Evolutionary conservation across 768 basidiomycete genomes (phyloP).

Genomic region (Tulasnella sp.): DNA sequence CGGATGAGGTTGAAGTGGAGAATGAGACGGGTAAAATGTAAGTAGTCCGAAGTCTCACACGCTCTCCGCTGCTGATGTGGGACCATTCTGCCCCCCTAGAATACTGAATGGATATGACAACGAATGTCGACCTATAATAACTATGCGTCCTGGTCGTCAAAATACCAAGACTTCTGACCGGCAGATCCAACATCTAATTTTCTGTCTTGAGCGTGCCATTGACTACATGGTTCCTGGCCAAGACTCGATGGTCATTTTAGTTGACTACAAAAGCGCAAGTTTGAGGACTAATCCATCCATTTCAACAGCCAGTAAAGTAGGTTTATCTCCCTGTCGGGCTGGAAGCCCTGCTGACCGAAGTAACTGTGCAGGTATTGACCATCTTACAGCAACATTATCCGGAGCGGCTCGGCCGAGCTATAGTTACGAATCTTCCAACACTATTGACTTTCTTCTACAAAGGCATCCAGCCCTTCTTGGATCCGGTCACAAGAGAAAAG

Average conservation of each 20-base stretch:
- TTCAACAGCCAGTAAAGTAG: slow-evolving; percentile 60
- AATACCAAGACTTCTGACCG: slow-evolving; percentile 67
- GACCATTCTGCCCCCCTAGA: slow-evolving; percentile 30
- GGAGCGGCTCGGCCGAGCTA: slow-evolving; percentile 72
- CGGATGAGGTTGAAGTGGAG: slow-evolving; percentile 63
- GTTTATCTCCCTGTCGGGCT: slow-evolving; percentile 7
- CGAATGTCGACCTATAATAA: slow-evolving; percentile 76
- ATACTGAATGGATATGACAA: slow-evolving; percentile 75
- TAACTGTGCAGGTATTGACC: slow-evolving; percentile 39
- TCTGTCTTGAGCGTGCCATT: slow-evolving; percentile 82
- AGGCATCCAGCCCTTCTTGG: slow-evolving; percentile 73
- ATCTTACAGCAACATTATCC: slow-evolving; percentile 85
- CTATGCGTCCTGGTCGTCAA: slow-evolving; percentile 78
- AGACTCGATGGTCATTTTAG: slow-evolving; percentile 68
- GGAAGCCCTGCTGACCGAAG: not conserved
- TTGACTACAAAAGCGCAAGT: slow-evolving; percentile 76
- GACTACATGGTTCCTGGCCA: slow-evolving; percentile 79
- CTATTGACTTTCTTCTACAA: slow-evolving; percentile 68
- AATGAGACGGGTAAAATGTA: slow-evolving; percentile 83
- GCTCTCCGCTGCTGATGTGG: not conserved
- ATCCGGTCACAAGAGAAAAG: slow-evolving; percentile 82
- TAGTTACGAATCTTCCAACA: slow-evolving; percentile 69
- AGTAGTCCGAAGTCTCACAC: slow-evolving; percentile 20
- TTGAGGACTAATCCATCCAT: slow-evolving; percentile 75
- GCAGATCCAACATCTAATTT: slow-evolving; percentile 75